Base-by-base conservation (phyloP, 805 yeast species). In the Maudiozyma barnettii region DNA sequence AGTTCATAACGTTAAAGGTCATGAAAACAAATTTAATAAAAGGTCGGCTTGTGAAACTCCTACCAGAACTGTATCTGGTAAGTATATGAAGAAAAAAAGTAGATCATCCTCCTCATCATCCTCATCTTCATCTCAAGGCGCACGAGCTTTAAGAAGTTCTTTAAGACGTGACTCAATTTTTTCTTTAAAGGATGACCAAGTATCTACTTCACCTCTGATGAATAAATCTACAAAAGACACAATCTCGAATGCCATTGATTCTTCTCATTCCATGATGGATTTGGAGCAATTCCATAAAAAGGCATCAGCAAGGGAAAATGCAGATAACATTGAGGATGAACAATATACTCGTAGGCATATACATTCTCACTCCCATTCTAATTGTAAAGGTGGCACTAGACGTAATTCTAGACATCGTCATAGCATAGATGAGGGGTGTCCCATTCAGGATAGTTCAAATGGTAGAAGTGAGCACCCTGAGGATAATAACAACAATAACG, bases 261-360 rank as follows among this genome's bases (percentile, higher is more conserved):
- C 56, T 4, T 60, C 64, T 8, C 54, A 55, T 45, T 63, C 67
- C 7, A 59, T 59, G 20, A 58, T 63, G 60, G 64, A 63, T 49
- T 52, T 63, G 45, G 51, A 55, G 39, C 66, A 63, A 46, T 55
- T 63, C 44, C 58, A 60, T 22, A 49, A 53, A 41, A 62, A 60
- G 43, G 61, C 53, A 35, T 47, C 56, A 26, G 58, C 54, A 4
- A 52, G 60, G 39, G 62, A 55, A 42, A 54, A 49, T 29, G 39
- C 38, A 2, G 35, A 41, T n/a, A 35, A 31, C 21, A 5, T 9
- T 23, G 37, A 19, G 7, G 5, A 23, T 23, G 44, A 31, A 3
- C 23, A 30, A 5, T 10, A 30, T 12, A 6, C 14, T 18, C 37
- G 13, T n/a, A 6, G 18, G n/a, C 45, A 35, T 22, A 19, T 21